Percentiles rank a stretch among this genome's conserved stretches.
Conservation (phyloP, 2,329 filamentous ascomycete genomes). For the Colletotrichum chrysophilum region DNA sequence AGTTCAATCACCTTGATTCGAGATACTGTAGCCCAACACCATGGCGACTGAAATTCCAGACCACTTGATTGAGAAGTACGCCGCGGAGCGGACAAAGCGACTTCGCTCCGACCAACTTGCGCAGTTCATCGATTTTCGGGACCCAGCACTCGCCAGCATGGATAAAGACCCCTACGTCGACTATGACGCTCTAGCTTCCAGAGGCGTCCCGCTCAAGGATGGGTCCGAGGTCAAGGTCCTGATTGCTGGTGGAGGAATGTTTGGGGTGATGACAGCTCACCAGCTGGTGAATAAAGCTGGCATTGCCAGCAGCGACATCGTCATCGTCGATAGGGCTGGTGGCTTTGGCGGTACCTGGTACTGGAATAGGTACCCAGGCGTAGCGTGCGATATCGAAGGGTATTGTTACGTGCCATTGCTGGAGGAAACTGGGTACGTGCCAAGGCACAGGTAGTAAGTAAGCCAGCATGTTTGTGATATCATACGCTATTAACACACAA, state of each 20-base stretch:
- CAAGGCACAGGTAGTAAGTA: conserved; percentile 30
- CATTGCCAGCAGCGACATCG: not conserved
- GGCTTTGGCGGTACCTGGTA: conserved; percentile 57
- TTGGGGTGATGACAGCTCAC: not conserved
- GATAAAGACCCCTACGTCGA: not conserved
- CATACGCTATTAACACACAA: not conserved
- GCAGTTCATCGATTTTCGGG: not conserved
- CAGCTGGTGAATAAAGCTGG: not conserved
- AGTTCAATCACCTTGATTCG: not conserved
- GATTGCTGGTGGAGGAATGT: not conserved
- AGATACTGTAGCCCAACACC: rapidly evolving
- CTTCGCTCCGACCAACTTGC: not conserved
- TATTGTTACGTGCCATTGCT: conserved; percentile 13
- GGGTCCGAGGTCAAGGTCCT: not conserved
- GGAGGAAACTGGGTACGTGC: conserved; percentile 14
- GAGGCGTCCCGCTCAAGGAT: not conserved
- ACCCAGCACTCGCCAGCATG: not conserved
- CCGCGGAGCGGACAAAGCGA: not conserved
- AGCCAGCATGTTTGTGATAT: not conserved
- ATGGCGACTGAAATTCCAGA: not conserved
- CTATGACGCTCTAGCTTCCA: not conserved
- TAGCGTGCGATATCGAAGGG: conserved; percentile 62
- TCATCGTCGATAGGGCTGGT: conserved; percentile 42
- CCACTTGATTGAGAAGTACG: not conserved
- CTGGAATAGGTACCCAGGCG: conserved; percentile 54